Conservation (phyloP, 305 asterid genomes). For the Coffea humblotiana region DNA sequence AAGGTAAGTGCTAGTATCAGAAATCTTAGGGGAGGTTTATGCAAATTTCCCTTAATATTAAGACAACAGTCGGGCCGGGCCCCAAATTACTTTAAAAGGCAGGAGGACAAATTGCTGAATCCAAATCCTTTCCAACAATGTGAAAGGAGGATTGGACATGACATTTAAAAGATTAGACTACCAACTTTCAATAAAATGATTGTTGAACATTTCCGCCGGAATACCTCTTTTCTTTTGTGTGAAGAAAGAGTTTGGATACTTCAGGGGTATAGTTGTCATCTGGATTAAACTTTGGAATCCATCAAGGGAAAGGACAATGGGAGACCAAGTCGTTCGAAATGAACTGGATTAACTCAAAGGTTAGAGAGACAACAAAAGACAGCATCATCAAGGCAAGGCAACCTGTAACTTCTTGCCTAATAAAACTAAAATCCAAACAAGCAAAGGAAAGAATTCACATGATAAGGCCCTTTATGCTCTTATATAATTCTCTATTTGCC, state of each 20-base stretch:
- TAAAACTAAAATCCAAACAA: slow-evolving; percentile 52
- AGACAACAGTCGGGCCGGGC: too few species aligned
- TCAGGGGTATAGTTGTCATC: slow-evolving; percentile 18
- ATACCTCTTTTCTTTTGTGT: slow-evolving; percentile 34
- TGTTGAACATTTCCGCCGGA: background rate
- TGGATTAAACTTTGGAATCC: slow-evolving; percentile 26
- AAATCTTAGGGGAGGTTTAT: too few species aligned
- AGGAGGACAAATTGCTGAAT: too few species aligned
- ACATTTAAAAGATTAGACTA: slow-evolving; percentile 6
- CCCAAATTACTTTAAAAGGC: too few species aligned
- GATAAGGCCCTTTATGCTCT: background rate
- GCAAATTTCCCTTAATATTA: too few species aligned
- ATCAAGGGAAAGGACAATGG: slow-evolving; percentile 34
- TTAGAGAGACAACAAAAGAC: slow-evolving; percentile 15
- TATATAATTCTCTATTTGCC: slow-evolving; percentile 21
- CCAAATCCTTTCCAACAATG: too few species aligned
- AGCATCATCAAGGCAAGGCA: slow-evolving; percentile 36
- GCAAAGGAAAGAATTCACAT: slow-evolving; percentile 67
- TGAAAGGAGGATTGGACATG: too few species aligned
- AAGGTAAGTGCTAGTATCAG: too few species aligned
- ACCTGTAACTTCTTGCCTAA: slow-evolving; percentile 29
- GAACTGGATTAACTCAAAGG: slow-evolving; percentile 30
- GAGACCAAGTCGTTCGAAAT: slow-evolving; percentile 21
- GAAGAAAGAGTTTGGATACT: slow-evolving; percentile 43
- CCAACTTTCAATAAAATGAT: slow-evolving; percentile 1